phyloP scores from a whole-genome alignment of 148 eudicot species.

The Rheum nobile region DNA sequence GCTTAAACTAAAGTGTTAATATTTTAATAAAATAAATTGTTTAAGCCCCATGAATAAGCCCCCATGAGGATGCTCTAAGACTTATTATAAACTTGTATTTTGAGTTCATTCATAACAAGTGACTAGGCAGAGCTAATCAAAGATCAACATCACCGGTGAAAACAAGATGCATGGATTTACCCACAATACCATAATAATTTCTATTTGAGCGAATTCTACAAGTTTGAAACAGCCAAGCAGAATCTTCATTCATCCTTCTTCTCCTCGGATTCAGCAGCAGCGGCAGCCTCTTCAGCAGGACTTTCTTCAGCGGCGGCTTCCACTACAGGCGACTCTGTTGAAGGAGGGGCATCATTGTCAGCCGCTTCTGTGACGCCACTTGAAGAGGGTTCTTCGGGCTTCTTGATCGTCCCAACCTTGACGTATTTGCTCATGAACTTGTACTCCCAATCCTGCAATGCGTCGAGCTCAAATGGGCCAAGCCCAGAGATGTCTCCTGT shows the following conservation, averaged over 20 bases:
- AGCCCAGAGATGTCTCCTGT: slow-evolving; percentile 77
- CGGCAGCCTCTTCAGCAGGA: neutral
- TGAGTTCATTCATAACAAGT: neutral
- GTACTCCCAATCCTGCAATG: slow-evolving; percentile 96
- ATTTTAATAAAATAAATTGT: too few species aligned
- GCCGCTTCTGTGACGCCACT: neutral
- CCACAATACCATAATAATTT: neutral
- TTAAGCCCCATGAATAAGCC: too few species aligned
- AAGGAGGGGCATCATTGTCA: neutral
- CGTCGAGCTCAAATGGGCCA: slow-evolving; percentile 84
- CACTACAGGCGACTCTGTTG: neutral
- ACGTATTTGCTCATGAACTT: slow-evolving; percentile 96
- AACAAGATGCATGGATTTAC: neutral
- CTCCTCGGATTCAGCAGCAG: slow-evolving; percentile 6
- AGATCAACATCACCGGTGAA: neutral
- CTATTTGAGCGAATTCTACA: neutral
- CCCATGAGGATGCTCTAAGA: slow-evolving; percentile 2
- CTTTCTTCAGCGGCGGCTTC: neutral
- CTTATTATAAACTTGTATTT: neutral
- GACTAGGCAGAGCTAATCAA: neutral
- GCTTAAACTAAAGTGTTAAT: too few species aligned
- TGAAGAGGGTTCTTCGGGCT: slow-evolving; percentile 4
- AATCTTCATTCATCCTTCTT: slow-evolving; percentile 6
- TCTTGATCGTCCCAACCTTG: slow-evolving; percentile 77
- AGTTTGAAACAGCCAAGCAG: neutral